phyloP scores from a whole-genome alignment of 306 rosid genomes.

The Castanospermum australe region DNA sequence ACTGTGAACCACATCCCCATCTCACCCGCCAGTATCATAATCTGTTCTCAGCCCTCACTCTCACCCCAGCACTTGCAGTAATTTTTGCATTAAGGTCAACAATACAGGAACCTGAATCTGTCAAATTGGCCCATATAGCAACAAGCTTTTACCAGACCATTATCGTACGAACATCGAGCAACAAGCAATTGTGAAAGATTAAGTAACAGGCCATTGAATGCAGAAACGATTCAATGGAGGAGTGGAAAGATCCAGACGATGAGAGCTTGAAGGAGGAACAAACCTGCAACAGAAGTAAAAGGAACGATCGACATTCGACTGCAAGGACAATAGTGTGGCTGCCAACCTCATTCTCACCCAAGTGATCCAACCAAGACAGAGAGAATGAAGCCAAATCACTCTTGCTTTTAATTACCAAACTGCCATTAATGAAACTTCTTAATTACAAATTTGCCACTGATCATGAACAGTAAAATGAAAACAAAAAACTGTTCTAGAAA shows the following conservation, averaged over 20 bases:
- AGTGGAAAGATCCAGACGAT: not conserved
- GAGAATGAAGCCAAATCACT: not conserved
- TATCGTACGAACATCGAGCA: not conserved
- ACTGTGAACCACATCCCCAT: not conserved
- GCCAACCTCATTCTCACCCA: not conserved
- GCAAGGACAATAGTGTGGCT: not conserved
- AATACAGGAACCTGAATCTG: slow-evolving; percentile 9
- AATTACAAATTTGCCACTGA: not conserved
- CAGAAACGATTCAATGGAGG: slow-evolving; percentile 8
- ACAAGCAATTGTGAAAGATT: not conserved
- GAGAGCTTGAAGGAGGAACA: not conserved
- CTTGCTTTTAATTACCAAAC: no score
- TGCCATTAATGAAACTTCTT: no score
- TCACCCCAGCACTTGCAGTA: not conserved
- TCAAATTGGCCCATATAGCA: not conserved
- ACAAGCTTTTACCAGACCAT: not conserved
- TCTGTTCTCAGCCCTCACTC: not conserved
- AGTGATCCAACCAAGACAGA: not conserved
- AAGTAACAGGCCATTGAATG: no score
- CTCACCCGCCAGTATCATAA: not conserved
- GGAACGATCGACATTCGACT: no score
- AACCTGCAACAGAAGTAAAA: not conserved
- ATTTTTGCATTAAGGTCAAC: not conserved
- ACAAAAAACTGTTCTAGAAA: not conserved
- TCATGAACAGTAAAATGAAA: not conserved